These are phyloP conservation scores for Kregervanrija delftensis DNA, from an alignment of 805 yeast species.

Conservation along the genomic window DNA sequence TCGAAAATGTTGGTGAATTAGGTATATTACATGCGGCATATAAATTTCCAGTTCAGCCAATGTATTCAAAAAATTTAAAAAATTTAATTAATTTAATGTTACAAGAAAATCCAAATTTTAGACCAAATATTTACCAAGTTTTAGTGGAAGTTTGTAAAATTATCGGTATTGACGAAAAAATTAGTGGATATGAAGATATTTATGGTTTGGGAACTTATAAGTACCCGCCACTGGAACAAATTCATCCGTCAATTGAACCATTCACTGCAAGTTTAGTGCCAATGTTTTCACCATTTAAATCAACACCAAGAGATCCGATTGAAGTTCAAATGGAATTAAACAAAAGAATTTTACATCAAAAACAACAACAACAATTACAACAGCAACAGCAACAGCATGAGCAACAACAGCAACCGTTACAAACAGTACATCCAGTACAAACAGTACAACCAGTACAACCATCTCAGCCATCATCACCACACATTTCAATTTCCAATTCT, in stretches of 20 bases:
- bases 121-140: slow-evolving; percentile 88
- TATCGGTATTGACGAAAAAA: slow-evolving; percentile 28
- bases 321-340: slow-evolving; percentile 34
- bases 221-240: slow-evolving; percentile 22
- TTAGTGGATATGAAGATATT: slow-evolving; percentile 27
- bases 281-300: slow-evolving; percentile 25
- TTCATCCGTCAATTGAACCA: slow-evolving; percentile 23
- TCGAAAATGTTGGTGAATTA: slow-evolving; percentile 79
- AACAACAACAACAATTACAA: slow-evolving; percentile 22
- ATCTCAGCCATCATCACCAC: too few relatives aligned
- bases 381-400: slow-evolving; percentile 17
- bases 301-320: slow-evolving; percentile 36
- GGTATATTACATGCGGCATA: slow-evolving; percentile 82
- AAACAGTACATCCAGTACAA: too few relatives aligned
- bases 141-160: slow-evolving; percentile 55
- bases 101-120: slow-evolving; percentile 69
- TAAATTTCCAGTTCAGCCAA: slow-evolving; percentile 66
- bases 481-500: too few relatives aligned
- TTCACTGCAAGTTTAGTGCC: slow-evolving; percentile 25
- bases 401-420: slow-evolving; percentile 8
- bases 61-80: slow-evolving; percentile 63
- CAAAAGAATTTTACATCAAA: slow-evolving; percentile 23
- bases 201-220: slow-evolving; percentile 30
- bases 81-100: slow-evolving; percentile 72
- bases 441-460: too few relatives aligned